Evolutionary conservation across 441 rosid species (phyloP), one percentile per base, ranked within the genome.

Genomic region (Cnidoscolus chayamansa): DNA sequence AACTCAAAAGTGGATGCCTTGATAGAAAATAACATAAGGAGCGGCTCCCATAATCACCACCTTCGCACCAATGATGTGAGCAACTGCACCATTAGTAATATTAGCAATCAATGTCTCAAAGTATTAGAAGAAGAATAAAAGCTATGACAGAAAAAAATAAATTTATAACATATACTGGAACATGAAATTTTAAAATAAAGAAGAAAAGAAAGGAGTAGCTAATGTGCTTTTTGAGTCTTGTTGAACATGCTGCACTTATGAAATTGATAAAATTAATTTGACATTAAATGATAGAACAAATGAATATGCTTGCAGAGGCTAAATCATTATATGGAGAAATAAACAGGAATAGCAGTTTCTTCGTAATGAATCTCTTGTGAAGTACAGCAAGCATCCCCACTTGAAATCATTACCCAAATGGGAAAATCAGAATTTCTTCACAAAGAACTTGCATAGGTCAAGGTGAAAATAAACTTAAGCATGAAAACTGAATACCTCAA

Each of bases 31-130:
- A 43, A 16, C 76, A 70, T 63, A 49, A 62, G 30, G 30, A 53
- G 48, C 55, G 71, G 58, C 57, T 43, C 20, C 31, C 66, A 43
- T 25, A 20, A 15, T 85, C 79, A 91, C 97, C 98, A 91, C 78
- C 98, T 86, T 67, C 94, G 84, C 35, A 93, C 80, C 35, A 93
- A 81, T 20, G 98, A 93, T 35, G 89, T 86, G 53, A 93, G 90
- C 86, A 93, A 82, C 98, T 91, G 90, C 87, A 87, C 59, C 70
- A 59, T 61, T 73, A 30, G 74, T 0, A 51, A 25, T 43, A 12
- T 51, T 11, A 31, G 56, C 2, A 57, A 68, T 54, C 12, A 31
- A 15, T n/a, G 53, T 53, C 32, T 54, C n/a, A 69, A 20, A 35
- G 13, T 16, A 45, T 32, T 48, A 74, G 20, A 35, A 56, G 13